Evolutionary conservation across 257 asterid genomes (phyloP), one percentile per base, ranked within the genome.

Genomic region (Ocimum tenuiflorum): DNA sequence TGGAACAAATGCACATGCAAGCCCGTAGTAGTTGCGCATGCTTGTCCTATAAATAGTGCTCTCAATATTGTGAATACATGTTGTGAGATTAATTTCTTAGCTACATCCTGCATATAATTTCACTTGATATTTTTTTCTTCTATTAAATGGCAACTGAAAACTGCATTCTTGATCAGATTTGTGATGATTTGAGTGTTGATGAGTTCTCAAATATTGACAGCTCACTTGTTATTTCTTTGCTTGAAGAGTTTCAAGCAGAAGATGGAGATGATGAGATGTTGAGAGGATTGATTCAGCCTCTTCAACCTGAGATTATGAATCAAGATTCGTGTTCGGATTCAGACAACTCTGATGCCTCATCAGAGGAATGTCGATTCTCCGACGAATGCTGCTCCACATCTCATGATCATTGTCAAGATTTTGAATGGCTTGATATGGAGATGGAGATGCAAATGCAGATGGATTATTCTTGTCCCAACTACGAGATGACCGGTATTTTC

Each of bases 321-420:
- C 68, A 62, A 13, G 52, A 66, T 15, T 68, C 60, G 0, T 45
- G 65, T 33, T 48, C 20, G 12, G 41, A 50, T 49, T 9, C 70
- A 22, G 13, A 35, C 31, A 2, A 4, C 22, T 54, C 56, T 2
- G 63, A 56, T 2, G 45, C 22, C 8, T n/a, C n/a, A n/a, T n/a
- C n/a, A n/a, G n/a, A n/a, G 46, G n/a, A 15, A 39, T 15, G 15
- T 57, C 65, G n/a, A 69, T n/a, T 24, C 66, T 36, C 67, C 19
- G 72, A 75, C 27, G 80, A 74, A 39, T 68, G 82, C 24, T 74
- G 82, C 33, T 77, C 80, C 10, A 51, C 74, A 12, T 53, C 80
- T 20, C 53, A 68, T 3, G 70, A 63, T 63, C 53, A 70, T 51
- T 4, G 4, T 41, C 42, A 27, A 6, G 76, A 61, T 11, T 70